A percentile compares a stretch with the other conserved stretches of the same genome.
Conservation (phyloP, 164 flowering plant species). For the Liquidambar formosana region DNA sequence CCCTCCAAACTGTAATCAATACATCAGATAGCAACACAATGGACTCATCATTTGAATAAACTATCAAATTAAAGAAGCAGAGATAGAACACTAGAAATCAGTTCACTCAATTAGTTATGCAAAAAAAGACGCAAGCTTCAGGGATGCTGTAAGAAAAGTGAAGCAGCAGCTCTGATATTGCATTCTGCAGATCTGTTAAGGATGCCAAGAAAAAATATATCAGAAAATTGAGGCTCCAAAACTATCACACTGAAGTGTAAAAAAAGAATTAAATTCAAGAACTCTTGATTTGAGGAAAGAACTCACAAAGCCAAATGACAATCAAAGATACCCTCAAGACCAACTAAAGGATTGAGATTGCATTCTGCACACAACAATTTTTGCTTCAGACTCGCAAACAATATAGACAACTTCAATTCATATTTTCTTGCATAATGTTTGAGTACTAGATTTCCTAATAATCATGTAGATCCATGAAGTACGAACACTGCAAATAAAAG, state of each 20-base stretch:
- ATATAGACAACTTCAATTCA: neutral
- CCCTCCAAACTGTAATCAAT: too few species aligned
- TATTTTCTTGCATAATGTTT: neutral
- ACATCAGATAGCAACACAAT: too few species aligned
- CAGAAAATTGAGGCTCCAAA: slow-evolving; percentile 6
- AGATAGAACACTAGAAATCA: too few species aligned
- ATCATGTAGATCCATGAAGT: neutral
- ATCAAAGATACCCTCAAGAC: neutral
- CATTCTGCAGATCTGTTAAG: slow-evolving; percentile 3
- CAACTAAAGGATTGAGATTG: slow-evolving; percentile 54
- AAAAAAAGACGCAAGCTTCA: too few species aligned
- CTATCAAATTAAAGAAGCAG: too few species aligned
- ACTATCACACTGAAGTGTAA: slow-evolving; percentile 12
- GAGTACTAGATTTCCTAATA: neutral
- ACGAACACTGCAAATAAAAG: neutral
- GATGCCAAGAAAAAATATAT: neutral
- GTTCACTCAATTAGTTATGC: too few species aligned
- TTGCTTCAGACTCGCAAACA: neutral
- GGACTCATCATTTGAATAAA: too few species aligned
- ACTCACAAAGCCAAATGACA: slow-evolving; percentile 1
- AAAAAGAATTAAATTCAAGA: slow-evolving; percentile 20
- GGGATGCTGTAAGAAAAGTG: neutral
- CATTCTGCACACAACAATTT: slow-evolving; percentile 36
- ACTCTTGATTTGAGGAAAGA: slow-evolving; percentile 2
- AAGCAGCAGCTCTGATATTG: neutral